These are phyloP conservation scores for Huntiella abstrusa DNA, from an alignment of 2,329 filamentous ascomycete genomes.

Conservation along the genomic window DNA sequence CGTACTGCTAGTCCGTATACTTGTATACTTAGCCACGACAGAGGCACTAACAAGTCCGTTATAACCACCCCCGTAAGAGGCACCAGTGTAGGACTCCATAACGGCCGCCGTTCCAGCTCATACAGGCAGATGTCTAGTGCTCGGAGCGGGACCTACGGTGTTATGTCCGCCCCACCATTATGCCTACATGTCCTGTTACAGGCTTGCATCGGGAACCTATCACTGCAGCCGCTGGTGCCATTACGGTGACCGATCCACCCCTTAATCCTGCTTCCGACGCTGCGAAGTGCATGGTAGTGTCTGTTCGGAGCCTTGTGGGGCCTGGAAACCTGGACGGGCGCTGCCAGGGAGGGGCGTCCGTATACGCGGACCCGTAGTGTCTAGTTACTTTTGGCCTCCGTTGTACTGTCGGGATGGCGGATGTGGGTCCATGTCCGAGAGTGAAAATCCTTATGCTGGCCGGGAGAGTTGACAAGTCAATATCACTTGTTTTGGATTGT, in stretches of 20 bases:
- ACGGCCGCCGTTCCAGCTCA: too few species aligned
- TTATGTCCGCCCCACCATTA: neutral
- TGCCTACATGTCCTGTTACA: neutral
- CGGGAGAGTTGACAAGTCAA: too few species aligned
- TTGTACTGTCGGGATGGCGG: constrained; percentile 1
- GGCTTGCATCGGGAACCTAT: neutral
- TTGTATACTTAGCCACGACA: too few species aligned
- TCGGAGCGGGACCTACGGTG: neutral
- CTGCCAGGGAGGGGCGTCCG: too few species aligned
- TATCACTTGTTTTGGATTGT: too few species aligned
- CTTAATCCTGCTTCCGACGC: neutral
- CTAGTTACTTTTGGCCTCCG: neutral
- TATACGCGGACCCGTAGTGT: neutral
- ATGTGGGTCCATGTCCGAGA: neutral
- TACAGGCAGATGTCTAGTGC: too few species aligned
- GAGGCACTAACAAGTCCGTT: neutral
- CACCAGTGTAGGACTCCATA: neutral
- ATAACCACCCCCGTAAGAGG: neutral
- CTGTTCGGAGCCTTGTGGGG: too few species aligned
- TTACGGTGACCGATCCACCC: neutral
- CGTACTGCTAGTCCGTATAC: too few species aligned
- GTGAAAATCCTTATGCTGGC: neutral
- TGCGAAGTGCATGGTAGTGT: neutral
- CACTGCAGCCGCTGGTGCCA: neutral
- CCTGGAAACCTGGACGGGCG: too few species aligned